A percentile compares a stretch with the other conserved stretches of the same genome.
Conservation (phyloP, 176 grass and related monocot species). For the Phoenix dactylifera region DNA sequence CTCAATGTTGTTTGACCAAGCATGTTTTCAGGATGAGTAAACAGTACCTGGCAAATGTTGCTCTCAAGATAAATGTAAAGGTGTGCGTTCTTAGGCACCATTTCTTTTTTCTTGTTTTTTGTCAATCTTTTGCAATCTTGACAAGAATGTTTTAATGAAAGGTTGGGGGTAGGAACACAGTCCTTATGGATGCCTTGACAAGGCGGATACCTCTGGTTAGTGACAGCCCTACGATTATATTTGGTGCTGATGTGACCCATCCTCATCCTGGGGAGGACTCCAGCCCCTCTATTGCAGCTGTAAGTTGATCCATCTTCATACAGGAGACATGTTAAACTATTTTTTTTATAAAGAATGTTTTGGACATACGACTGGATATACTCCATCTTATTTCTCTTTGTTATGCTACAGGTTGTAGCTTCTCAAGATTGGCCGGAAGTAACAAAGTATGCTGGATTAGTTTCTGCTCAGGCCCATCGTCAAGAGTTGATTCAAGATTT, state of each 20-base stretch:
- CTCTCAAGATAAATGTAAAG: slow-evolving; percentile 20
- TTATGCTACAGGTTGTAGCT: slow-evolving; percentile 10
- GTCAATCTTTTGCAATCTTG: not conserved
- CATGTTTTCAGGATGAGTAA: slow-evolving; percentile 14
- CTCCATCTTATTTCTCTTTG: not conserved
- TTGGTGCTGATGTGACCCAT: slow-evolving; percentile 22
- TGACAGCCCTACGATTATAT: slow-evolving; percentile 21
- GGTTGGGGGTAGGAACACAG: slow-evolving; percentile 15
- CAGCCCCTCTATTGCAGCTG: slow-evolving; percentile 18
- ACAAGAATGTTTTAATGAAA: not conserved
- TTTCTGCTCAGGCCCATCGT: slow-evolving; percentile 17
- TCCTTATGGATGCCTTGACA: slow-evolving; percentile 12
- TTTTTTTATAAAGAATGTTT: not conserved
- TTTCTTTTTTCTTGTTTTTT: not conserved
- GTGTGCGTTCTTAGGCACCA: not conserved
- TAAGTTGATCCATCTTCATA: slow-evolving; percentile 3
- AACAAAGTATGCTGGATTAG: slow-evolving; percentile 17
- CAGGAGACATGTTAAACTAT: not conserved
- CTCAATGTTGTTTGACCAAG: slow-evolving; percentile 16
- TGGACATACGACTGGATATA: not conserved
- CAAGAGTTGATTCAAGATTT: slow-evolving; percentile 19
- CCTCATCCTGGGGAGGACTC: slow-evolving; percentile 21
- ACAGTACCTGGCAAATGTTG: slow-evolving; percentile 16
- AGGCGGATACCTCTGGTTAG: slow-evolving; percentile 14
- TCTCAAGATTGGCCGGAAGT: slow-evolving; percentile 20